Conservation (phyloP, 208 protist genomes). For the Trypanosoma melophagium region DNA sequence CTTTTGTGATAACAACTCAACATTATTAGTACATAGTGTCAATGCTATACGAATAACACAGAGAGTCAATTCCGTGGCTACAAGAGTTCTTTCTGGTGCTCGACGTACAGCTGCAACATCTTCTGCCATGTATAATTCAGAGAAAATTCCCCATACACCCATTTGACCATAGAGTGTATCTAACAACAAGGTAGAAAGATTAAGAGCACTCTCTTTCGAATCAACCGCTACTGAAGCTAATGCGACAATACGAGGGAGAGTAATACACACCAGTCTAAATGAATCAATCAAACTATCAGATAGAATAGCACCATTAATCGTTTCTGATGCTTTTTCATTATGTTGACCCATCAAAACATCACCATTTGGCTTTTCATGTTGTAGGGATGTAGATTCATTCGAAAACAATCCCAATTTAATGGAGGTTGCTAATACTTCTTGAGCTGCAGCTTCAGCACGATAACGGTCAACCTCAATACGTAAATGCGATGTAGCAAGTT, state of each 20-base stretch:
- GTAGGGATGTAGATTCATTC: not conserved
- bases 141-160: constrained; percentile 24
- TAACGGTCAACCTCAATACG: constrained; percentile 27
- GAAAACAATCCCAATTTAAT: constrained; percentile 43
- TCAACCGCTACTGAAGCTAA: constrained; percentile 11
- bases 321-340: not conserved
- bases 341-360: not conserved
- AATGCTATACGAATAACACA: constrained; percentile 18
- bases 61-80: constrained; percentile 3
- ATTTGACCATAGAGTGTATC: constrained; percentile 20
- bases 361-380: not conserved
- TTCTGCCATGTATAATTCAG: constrained; percentile 9
- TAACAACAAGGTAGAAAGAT: constrained; percentile 13
- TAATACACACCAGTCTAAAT: constrained; percentile 22
- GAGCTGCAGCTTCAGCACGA: constrained; percentile 15
- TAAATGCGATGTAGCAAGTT: constrained; percentile 25
- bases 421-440: constrained; percentile 41
- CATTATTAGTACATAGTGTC: constrained; percentile 2
- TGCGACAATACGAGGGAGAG: constrained; percentile 16
- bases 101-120: not conserved
- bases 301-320: not conserved
- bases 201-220: constrained; percentile 21
- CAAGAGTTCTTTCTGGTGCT: not conserved
- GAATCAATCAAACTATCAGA: constrained; percentile 17
- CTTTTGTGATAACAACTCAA: constrained; percentile 1